Base-by-base conservation (phyloP, 2,329 filamentous ascomycete species). In the Lasiodiplodia citricola region DNA sequence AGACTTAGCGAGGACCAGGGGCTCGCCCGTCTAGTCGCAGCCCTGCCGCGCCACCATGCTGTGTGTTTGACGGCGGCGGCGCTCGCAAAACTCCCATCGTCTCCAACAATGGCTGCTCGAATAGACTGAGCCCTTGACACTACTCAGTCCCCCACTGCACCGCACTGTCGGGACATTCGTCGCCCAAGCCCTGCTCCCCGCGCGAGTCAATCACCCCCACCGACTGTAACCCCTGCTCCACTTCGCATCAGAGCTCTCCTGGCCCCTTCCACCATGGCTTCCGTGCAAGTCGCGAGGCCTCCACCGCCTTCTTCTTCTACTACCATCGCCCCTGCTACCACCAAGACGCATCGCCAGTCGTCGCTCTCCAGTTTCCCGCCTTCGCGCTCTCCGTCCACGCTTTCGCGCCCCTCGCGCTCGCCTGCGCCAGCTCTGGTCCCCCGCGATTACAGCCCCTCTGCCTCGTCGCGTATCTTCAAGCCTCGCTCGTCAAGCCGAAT, bases 281-380 rank as follows among this genome's bases (percentile, higher is more conserved):
- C 76, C 10, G 73, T 75, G n/a, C 70, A 76, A 16, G 73, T 75
- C 16, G 62, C 70, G 41, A 72, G 75, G 28, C 74, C 79, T 71
- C 69, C 52, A 70, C 73, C 58, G 67, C 71, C 35, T 58, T 54
- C 41, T n/a, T 52, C 67, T 28, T 51, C 58, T 25, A 56, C 50
- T 23, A 55, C 28, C 25, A 5, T 37, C 50, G 4, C 66, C 44
- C 37, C 50, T 25, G 21, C 58, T 10, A n/a, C 28, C 60, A 35
- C 50, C 16, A 68, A 68, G 21, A 23, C 80, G 52, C 78, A 79
- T 73, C 80, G 80, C 63, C 80, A 81, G 70, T 76, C 80, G 64
- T 80, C 75, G 64, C 69, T 81, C 72, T 82, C 81, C 66, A 82
- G 79, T 62, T 81, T 81, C 64, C 77, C 81, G 16, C 72, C 79